Conservation (phyloP, 2,329 filamentous ascomycete genomes). For the Aureobasidium uvarum region DNA sequence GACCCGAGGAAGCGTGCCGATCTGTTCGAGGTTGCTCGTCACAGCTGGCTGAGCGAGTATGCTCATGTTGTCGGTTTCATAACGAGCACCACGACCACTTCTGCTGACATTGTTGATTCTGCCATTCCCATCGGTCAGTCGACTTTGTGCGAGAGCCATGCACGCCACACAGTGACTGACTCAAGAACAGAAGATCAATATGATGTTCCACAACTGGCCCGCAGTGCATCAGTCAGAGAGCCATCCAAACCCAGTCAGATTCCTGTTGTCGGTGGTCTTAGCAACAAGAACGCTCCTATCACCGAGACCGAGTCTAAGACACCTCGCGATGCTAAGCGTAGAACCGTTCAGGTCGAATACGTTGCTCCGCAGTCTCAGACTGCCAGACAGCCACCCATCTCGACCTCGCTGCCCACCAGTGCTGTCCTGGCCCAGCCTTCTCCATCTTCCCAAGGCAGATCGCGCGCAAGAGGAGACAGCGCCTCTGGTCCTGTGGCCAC, state of each 20-base stretch:
- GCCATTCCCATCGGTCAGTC: constrained; percentile 60
- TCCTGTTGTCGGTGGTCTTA: constrained; percentile 58
- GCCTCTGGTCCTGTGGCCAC: constrained; percentile 51
- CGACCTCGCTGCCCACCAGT: constrained; percentile 34
- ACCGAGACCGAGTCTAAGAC: constrained; percentile 66
- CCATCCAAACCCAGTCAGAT: constrained; percentile 63
- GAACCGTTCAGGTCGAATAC: constrained; percentile 97
- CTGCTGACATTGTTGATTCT: constrained; percentile 78
- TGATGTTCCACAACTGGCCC: constrained; percentile 65
- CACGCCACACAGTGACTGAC: constrained; percentile 23
- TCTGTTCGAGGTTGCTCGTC: constrained; percentile 92
- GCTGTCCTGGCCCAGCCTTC: constrained; percentile 24
- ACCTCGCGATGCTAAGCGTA: constrained; percentile 78
- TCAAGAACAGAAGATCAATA: constrained; percentile 48
- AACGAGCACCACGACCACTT: constrained; percentile 88
- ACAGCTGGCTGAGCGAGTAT: constrained; percentile 98
- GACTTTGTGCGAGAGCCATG: not conserved
- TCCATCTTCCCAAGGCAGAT: constrained; percentile 38
- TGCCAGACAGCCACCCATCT: constrained; percentile 59
- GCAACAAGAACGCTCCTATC: constrained; percentile 70
- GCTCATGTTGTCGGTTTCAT: constrained; percentile 96
- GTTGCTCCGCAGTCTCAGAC: constrained; percentile 88
- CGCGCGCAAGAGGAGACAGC: constrained; percentile 56
- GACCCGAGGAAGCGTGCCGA: constrained; percentile 94
- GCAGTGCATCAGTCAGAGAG: constrained; percentile 91